Percentiles rank a stretch among this genome's conserved stretches.
These are phyloP conservation scores for Macrophomina pseudophaseolina DNA, from an alignment of 2,329 filamentous ascomycete species.

Conservation along the genomic window DNA sequence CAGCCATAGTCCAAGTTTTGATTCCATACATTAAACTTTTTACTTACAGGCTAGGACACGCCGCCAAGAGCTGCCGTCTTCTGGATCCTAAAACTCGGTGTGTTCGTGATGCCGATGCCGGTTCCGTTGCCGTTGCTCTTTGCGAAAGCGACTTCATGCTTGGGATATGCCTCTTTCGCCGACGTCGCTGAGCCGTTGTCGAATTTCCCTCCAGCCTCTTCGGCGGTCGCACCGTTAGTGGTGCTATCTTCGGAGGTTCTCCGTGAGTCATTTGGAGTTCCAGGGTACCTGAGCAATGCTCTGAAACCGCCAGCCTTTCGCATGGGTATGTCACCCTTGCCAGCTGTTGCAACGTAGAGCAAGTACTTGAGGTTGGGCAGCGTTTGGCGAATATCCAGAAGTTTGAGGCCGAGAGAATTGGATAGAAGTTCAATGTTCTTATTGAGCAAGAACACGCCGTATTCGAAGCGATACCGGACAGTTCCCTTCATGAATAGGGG, in stretches of 20 bases:
- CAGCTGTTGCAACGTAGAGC: constrained; percentile 85
- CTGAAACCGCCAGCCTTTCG: constrained; percentile 44
- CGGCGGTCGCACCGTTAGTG: constrained; percentile 12
- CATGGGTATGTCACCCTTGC: constrained; percentile 64
- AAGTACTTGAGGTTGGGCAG: constrained; percentile 93
- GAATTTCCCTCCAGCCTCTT: constrained; percentile 22
- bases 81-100: constrained; percentile 23
- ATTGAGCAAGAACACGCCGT: constrained; percentile 94
- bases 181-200: background rate
- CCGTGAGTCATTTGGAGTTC: constrained; percentile 18
- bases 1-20: background rate
- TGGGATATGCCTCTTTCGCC: constrained; percentile 5
- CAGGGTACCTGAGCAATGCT: constrained; percentile 33
- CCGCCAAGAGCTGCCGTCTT: constrained; percentile 16
- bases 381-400: constrained; percentile 90
- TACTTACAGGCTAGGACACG: constrained; percentile 13
- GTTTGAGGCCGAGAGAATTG: constrained; percentile 70
- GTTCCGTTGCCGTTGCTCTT: background rate
- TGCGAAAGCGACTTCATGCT: background rate
- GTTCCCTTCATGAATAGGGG: constrained; percentile 76
- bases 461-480: constrained; percentile 90
- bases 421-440: constrained; percentile 82
- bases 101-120: constrained; percentile 10
- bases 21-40: background rate
- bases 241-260: constrained; percentile 18